A percentile compares a stretch with the other conserved stretches of the same genome.
Evolutionary conservation across 495 filamentous ascomycete species (phyloP).

Genomic region (Hypoxylon cercidicola): DNA sequence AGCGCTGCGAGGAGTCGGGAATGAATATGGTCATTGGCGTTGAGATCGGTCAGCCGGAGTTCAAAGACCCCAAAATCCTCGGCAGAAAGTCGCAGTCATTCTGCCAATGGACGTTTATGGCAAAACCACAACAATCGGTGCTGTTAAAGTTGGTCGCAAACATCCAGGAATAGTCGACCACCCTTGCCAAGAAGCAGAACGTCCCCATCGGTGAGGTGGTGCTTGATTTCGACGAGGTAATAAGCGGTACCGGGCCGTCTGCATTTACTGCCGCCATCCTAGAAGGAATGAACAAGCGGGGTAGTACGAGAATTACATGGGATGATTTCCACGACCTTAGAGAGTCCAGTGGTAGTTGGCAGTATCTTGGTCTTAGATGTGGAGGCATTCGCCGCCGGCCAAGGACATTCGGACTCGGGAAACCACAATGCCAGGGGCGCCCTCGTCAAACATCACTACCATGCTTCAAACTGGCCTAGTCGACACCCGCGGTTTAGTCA

Average conservation of each 20-base stretch:
- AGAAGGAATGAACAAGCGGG: conserved; percentile 63
- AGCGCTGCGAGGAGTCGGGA: conserved; percentile 56
- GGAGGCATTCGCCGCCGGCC: conserved; percentile 71
- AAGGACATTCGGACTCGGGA: conserved; percentile 72
- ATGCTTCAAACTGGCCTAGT: conserved; percentile 71
- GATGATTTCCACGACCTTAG: conserved; percentile 66
- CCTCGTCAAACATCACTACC: conserved; percentile 72
- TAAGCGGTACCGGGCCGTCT: conserved; percentile 72
- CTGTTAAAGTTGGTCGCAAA: conserved; percentile 70
- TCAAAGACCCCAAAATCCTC: conserved; percentile 68
- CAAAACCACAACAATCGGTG: conserved; percentile 68
- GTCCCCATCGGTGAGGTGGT: conserved; percentile 63
- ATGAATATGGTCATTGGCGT: conserved; percentile 72
- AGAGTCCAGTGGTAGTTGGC: conserved; percentile 65
- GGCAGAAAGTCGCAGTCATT: conserved; percentile 70
- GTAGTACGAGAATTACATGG: conserved; percentile 56
- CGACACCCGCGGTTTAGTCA: conserved; percentile 68
- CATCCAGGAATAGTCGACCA: conserved; percentile 68
- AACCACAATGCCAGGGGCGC: conserved; percentile 67
- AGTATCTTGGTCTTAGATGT: conserved; percentile 69
- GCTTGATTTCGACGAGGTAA: conserved; percentile 74
- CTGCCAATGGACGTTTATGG: conserved; percentile 76
- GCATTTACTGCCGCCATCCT: conserved; percentile 71
- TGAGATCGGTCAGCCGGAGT: conserved; percentile 72
- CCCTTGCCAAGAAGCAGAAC: conserved; percentile 63